A percentile compares a stretch with the other conserved stretches of the same genome.
phyloP scores from a whole-genome alignment of 176 grass and related monocot genomes.

The Avena sativa region DNA sequence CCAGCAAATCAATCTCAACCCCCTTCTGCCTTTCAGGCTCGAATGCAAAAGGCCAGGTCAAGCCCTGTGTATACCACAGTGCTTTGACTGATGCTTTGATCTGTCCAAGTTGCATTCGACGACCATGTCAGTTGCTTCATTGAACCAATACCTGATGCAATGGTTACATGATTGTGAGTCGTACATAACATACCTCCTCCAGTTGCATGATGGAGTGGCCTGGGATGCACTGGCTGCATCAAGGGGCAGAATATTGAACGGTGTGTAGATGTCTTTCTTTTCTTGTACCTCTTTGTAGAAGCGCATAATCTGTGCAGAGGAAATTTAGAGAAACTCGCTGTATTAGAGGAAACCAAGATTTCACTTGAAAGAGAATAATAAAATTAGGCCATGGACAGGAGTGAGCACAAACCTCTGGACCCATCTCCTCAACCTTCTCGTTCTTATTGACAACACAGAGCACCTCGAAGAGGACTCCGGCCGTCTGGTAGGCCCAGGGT shows the following conservation, averaged over 20 bases:
- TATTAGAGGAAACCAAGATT: slow-evolving; percentile 40
- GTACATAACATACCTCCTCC: slow-evolving; percentile 76
- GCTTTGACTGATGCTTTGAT: slow-evolving; percentile 73
- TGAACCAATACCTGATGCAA: too few relatives aligned
- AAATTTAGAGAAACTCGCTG: slow-evolving; percentile 34
- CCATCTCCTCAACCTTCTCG: slow-evolving; percentile 94
- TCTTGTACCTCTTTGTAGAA: slow-evolving; percentile 82
- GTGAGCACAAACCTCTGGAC: slow-evolving; percentile 68
- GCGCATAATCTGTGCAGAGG: slow-evolving; percentile 71
- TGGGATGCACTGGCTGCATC: slow-evolving; percentile 90
- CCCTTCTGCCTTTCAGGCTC: slow-evolving; percentile 85
- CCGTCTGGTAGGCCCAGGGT: slow-evolving; percentile 79
- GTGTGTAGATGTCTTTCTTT: slow-evolving; percentile 83
- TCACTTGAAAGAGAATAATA: slow-evolving; percentile 19
- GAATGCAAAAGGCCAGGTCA: slow-evolving; percentile 81
- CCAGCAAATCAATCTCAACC: slow-evolving; percentile 80
- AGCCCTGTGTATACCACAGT: slow-evolving; percentile 62
- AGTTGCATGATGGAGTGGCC: slow-evolving; percentile 77
- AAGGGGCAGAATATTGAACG: slow-evolving; percentile 83
- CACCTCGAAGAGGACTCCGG: slow-evolving; percentile 92
- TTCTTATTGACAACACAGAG: slow-evolving; percentile 91
- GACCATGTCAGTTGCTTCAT: not conserved
- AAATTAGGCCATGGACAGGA: not conserved
- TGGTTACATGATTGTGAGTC: slow-evolving; percentile 7
- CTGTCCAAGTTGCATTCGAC: slow-evolving; percentile 35